Evolutionary conservation across 2,329 filamentous ascomycete genomes (phyloP).

Genomic region (Hypomyces perniciosus): DNA sequence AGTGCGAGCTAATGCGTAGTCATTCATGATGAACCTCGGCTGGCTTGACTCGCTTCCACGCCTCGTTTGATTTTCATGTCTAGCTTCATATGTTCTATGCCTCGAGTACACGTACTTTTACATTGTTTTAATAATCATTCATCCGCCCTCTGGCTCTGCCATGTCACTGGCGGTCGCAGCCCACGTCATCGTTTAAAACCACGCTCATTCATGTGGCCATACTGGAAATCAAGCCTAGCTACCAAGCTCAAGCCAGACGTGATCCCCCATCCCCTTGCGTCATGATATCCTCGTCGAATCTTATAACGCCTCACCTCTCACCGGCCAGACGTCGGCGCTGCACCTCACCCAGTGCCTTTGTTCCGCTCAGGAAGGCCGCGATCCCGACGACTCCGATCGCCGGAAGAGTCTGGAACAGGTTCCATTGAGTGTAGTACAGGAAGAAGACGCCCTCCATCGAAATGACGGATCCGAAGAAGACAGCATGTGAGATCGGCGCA

Average conservation of each 20-base stretch:
- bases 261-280: neutral
- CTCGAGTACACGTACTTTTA: conserved; percentile 2
- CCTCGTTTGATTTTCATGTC: neutral
- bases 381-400: conserved; percentile 60
- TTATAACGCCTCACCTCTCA: conserved; percentile 39
- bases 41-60: neutral
- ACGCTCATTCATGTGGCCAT: neutral
- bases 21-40: conserved; percentile 2
- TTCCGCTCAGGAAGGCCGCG: conserved; percentile 79
- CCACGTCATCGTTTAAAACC: neutral
- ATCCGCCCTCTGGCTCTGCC: neutral
- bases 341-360: conserved; percentile 85
- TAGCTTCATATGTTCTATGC: neutral
- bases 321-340: conserved; percentile 81
- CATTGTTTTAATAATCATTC: conserved; percentile 2
- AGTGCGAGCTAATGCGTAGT: neutral
- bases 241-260: neutral
- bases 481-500: conserved; percentile 71
- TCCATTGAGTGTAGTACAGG: conserved; percentile 90
- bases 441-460: conserved; percentile 90
- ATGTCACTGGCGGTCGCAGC: neutral
- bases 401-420: conserved; percentile 81
- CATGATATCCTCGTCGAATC: neutral
- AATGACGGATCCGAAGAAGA: conserved; percentile 83
- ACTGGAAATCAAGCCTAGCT: conserved; percentile 1